phyloP scores from a whole-genome alignment of 306 rosid genomes.

The Rubus idaeus region DNA sequence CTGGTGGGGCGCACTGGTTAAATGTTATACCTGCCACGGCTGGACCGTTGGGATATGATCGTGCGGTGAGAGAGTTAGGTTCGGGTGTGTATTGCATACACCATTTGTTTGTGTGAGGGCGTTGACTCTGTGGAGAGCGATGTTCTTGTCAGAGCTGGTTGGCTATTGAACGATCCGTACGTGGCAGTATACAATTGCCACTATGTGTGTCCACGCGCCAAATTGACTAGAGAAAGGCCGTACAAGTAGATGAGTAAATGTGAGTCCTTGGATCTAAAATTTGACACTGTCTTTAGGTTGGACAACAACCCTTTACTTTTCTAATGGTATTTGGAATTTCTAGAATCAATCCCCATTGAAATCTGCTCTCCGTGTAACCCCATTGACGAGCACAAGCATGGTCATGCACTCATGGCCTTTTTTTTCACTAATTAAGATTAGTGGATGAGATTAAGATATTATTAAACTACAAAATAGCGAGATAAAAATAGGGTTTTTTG shows the following conservation, averaged over 20 bases:
- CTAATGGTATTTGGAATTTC: neutral
- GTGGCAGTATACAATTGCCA: neutral
- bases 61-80: neutral
- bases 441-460: neutral
- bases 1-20: neutral
- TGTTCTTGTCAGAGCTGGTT: neutral
- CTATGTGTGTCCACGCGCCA: neutral
- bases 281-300: neutral
- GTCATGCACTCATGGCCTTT: neutral
- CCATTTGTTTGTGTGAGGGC: neutral
- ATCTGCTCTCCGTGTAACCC: neutral
- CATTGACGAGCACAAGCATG: neutral
- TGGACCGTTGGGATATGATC: neutral
- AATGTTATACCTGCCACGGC: too few relatives aligned
- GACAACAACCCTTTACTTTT: neutral
- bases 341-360: neutral
- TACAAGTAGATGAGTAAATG: neutral
- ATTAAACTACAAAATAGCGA: too few relatives aligned
- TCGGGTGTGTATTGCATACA: neutral
- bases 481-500: too few relatives aligned
- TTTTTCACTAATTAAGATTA: neutral
- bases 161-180: conserved; percentile 4
- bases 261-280: neutral
- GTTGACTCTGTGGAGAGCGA: neutral
- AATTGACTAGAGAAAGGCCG: neutral